Evolutionary conservation across 2,329 filamentous ascomycete species (phyloP).

Genomic region (Fusarium armeniacum): DNA sequence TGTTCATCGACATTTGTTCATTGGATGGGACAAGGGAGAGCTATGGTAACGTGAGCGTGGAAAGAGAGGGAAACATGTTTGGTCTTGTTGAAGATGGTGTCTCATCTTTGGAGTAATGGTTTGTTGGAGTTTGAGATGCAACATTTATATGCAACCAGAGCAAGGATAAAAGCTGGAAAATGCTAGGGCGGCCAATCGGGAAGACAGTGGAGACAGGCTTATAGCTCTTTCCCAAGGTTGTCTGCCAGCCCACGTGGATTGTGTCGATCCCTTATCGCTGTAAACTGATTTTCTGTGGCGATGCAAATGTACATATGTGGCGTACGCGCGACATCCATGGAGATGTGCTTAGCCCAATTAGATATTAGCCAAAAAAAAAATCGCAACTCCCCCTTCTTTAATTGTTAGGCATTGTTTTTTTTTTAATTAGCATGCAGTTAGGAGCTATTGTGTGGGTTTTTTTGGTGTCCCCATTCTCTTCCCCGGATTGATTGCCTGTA

Average conservation of each 20-base stretch:
- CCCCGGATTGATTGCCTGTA: slow-evolving; percentile 27
- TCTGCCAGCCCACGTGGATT: slow-evolving; percentile 38
- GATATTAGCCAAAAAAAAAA: slow-evolving; percentile 26
- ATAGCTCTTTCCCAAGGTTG: slow-evolving; percentile 21
- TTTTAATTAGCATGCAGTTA: slow-evolving; percentile 16
- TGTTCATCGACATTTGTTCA: slow-evolving; percentile 33
- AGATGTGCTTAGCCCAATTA: slow-evolving; percentile 32
- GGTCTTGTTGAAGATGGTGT: background rate
- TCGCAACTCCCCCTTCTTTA: slow-evolving; percentile 1
- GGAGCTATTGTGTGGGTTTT: slow-evolving; percentile 30
- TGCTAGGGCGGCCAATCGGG: slow-evolving; percentile 45
- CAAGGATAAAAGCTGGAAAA: slow-evolving; percentile 20
- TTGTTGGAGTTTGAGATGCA: slow-evolving; percentile 19
- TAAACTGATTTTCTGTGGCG: slow-evolving; percentile 10
- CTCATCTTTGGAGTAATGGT: slow-evolving; percentile 1
- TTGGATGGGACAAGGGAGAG: slow-evolving; percentile 19
- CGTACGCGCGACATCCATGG: slow-evolving; percentile 2
- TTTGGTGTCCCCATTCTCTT: background rate
- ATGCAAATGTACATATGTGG: slow-evolving; percentile 25
- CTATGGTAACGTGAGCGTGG: background rate
- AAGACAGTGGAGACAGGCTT: slow-evolving; percentile 27
- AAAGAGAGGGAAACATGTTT: background rate
- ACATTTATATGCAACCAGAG: slow-evolving; percentile 1
- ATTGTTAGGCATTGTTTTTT: slow-evolving; percentile 11
- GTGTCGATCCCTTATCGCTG: slow-evolving; percentile 29